These are phyloP conservation scores for Pseudogymnoascus sp. DNA, from an alignment of 2,329 filamentous ascomycete species.

Conservation along the genomic window DNA sequence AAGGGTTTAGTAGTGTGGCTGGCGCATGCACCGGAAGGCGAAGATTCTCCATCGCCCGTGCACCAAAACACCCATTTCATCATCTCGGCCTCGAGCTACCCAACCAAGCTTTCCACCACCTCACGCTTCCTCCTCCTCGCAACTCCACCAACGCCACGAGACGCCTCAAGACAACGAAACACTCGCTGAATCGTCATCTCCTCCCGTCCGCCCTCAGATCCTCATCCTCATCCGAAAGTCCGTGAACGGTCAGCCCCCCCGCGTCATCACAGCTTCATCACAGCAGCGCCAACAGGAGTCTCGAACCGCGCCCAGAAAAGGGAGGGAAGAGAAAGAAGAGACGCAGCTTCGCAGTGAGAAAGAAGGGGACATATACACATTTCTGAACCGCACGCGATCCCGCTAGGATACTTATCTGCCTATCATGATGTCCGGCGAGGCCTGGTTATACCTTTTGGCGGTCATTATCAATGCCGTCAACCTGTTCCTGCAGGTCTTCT, in stretches of 20 bases:
- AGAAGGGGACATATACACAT: background rate
- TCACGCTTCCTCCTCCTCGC: background rate
- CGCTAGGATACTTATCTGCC: constrained; percentile 9
- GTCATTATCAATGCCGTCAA: constrained; percentile 99
- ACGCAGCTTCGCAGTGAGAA: background rate
- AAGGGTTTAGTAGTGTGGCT: constrained; percentile 4
- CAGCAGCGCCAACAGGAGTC: background rate
- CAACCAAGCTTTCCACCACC: background rate
- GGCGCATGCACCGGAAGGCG: background rate
- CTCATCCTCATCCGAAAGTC: background rate
- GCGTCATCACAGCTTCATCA: background rate
- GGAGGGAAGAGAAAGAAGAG: background rate
- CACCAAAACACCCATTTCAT: constrained; percentile 2
- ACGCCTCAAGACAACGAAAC: background rate
- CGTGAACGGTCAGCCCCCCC: background rate
- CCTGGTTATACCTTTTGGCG: constrained; percentile 95
- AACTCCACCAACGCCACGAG: background rate
- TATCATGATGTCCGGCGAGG: constrained; percentile 83
- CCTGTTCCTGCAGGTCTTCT: constrained; percentile 98
- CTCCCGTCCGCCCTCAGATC: background rate
- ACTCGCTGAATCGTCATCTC: background rate
- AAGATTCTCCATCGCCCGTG: constrained; percentile 4
- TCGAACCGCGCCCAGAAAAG: background rate
- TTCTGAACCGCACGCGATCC: background rate
- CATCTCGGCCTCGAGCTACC: background rate